These are phyloP conservation scores for Magnolia changhungtana DNA, from an alignment of 164 flowering plant genomes.

Conservation along the genomic window DNA sequence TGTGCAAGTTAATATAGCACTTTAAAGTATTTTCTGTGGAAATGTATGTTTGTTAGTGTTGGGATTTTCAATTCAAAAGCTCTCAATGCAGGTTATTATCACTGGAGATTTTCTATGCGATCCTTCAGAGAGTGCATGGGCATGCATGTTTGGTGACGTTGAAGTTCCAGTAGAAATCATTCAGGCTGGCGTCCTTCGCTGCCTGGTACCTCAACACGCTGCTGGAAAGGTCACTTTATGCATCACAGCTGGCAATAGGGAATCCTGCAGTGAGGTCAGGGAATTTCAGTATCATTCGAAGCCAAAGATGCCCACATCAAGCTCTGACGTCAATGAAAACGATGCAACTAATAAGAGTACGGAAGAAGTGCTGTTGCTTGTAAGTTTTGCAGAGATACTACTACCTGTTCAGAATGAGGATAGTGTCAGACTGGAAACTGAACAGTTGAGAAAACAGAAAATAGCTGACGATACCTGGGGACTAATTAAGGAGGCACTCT, in stretches of 20 bases:
- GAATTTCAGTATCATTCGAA: slow-evolving; percentile 76
- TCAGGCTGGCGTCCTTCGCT: slow-evolving; percentile 78
- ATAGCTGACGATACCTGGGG: slow-evolving; percentile 57
- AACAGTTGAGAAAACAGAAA: slow-evolving; percentile 25
- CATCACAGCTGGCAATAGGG: slow-evolving; percentile 74
- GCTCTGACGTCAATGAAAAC: slow-evolving; percentile 17
- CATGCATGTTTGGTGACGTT: slow-evolving; percentile 87
- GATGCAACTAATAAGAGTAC: slow-evolving; percentile 37
- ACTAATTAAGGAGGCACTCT: slow-evolving; percentile 52
- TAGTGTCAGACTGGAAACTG: slow-evolving; percentile 24
- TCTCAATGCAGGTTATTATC: slow-evolving; percentile 70
- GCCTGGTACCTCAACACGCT: slow-evolving; percentile 68
- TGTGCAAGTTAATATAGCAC: background rate
- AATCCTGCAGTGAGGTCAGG: slow-evolving; percentile 84
- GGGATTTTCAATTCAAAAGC: slow-evolving; percentile 1
- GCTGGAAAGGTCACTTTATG: slow-evolving; percentile 76
- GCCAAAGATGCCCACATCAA: slow-evolving; percentile 8
- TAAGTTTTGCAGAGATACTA: slow-evolving; percentile 66
- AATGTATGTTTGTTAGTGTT: background rate
- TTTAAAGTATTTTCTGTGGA: background rate
- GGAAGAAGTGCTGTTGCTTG: slow-evolving; percentile 72
- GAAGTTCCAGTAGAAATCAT: slow-evolving; percentile 80
- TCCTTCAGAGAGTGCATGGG: slow-evolving; percentile 64
- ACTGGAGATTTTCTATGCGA: slow-evolving; percentile 85
- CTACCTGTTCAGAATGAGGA: slow-evolving; percentile 35